Conservation (phyloP, 331 rosid genomes). For the Prunus yedoensis region DNA sequence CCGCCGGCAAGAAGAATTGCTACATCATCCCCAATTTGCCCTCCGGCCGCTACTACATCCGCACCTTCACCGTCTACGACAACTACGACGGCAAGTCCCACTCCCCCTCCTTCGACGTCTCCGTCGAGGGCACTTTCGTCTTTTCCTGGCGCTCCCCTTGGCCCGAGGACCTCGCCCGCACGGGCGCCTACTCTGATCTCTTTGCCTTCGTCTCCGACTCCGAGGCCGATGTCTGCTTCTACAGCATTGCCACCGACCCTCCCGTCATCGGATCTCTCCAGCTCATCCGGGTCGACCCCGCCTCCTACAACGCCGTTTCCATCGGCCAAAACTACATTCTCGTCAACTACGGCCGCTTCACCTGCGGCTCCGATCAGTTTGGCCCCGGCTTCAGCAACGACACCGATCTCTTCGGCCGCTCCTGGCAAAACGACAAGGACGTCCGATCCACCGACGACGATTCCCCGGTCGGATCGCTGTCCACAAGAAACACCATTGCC, state of each 20-base stretch:
- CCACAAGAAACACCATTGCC: constrained; percentile 40
- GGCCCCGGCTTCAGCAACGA: constrained; percentile 87
- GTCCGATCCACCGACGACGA: constrained; percentile 15
- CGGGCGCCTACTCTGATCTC: constrained; percentile 90
- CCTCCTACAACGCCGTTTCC: constrained; percentile 51
- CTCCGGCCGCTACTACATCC: constrained; percentile 67
- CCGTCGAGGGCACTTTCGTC: constrained; percentile 76
- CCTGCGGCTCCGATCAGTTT: constrained; percentile 72
- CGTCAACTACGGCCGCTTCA: constrained; percentile 78
- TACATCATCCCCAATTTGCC: constrained; percentile 61
- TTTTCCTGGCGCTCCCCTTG: constrained; percentile 95
- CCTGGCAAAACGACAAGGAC: constrained; percentile 73
- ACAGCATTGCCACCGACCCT: constrained; percentile 87
- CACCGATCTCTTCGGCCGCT: constrained; percentile 64
- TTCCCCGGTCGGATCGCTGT: constrained; percentile 15
- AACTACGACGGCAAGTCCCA: constrained; percentile 93
- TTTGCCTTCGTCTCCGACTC: constrained; percentile 49
- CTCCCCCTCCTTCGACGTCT: constrained; percentile 81
- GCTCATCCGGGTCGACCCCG: constrained; percentile 60
- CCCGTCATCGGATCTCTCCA: constrained; percentile 79
- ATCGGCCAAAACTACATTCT: constrained; percentile 34
- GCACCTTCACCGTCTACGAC: constrained; percentile 83
- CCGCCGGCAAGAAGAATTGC: constrained; percentile 93
- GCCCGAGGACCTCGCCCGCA: constrained; percentile 50
- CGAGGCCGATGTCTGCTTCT: constrained; percentile 70